A percentile compares a stretch with the other conserved stretches of the same genome.
Evolutionary conservation across 1,284 basidiomycete species (phyloP).

Genomic region (Takashimella koratensis): DNA sequence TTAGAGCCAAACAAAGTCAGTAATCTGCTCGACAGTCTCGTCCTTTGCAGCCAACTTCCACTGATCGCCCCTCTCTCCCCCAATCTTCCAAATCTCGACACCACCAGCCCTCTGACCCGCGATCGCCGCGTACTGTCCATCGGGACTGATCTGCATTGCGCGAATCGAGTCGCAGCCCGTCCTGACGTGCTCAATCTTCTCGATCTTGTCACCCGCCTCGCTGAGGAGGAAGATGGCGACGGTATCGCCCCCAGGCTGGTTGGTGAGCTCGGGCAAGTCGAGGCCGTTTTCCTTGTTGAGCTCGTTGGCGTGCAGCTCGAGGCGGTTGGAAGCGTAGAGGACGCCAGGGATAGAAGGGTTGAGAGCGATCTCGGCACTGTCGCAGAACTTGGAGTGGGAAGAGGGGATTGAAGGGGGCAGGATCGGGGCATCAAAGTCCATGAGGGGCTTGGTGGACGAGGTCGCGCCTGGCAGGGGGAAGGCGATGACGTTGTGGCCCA

Average conservation of each 20-base stretch:
- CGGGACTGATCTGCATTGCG: slow-evolving; percentile 37
- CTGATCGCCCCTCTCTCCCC: slow-evolving; percentile 29
- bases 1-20: slow-evolving; percentile 38
- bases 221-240: slow-evolving; percentile 36
- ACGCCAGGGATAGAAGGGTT: slow-evolving; percentile 28
- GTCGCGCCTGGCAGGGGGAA: slow-evolving; percentile 30
- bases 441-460: slow-evolving; percentile 19
- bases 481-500: slow-evolving; percentile 32
- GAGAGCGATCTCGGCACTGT: slow-evolving; percentile 38
- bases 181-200: slow-evolving; percentile 29
- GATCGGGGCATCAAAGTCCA: too few species aligned
- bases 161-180: slow-evolving; percentile 40
- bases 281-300: slow-evolving; percentile 20
- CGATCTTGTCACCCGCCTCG: slow-evolving; percentile 22
- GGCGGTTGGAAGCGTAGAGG: slow-evolving; percentile 45
- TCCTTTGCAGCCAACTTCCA: slow-evolving; percentile 58
- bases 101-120: slow-evolving; percentile 41
- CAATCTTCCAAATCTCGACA: slow-evolving; percentile 39
- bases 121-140: slow-evolving; percentile 41
- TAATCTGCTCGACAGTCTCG: slow-evolving; percentile 58
- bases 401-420: slow-evolving; percentile 35
- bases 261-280: slow-evolving; percentile 15
- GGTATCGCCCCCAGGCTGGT: slow-evolving; percentile 36
- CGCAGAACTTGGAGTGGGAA: slow-evolving; percentile 26
- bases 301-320: slow-evolving; percentile 34